Conservation (phyloP, 106 monocot genomes). For the Acorus gramineus region DNA sequence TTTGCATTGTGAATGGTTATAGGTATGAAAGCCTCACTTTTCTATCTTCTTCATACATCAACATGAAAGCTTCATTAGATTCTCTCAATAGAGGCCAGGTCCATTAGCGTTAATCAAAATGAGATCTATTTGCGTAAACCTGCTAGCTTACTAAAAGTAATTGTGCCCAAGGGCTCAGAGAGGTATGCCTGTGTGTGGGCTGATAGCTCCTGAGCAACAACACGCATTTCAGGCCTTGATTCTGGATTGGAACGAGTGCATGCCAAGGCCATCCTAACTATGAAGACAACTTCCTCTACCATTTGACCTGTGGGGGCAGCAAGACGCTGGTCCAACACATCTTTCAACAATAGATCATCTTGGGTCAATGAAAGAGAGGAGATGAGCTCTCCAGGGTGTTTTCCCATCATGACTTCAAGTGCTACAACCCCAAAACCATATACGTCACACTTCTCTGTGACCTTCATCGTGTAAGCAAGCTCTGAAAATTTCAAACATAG, state of each 20-base stretch:
- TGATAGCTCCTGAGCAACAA: constrained; percentile 62
- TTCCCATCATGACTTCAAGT: constrained; percentile 29
- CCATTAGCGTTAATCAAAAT: too few species aligned
- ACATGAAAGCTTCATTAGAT: too few species aligned
- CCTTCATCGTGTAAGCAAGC: constrained; percentile 31
- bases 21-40: too few species aligned
- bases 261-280: constrained; percentile 39
- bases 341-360: constrained; percentile 25
- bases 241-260: constrained; percentile 30
- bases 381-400: constrained; percentile 29
- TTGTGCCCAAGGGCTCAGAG: constrained; percentile 28
- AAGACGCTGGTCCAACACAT: constrained; percentile 57
- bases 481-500: constrained; percentile 11
- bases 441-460: constrained; percentile 31
- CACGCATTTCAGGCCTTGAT: constrained; percentile 44
- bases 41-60: too few species aligned
- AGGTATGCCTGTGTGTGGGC: constrained; percentile 33
- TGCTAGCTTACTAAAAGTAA: constrained; percentile 41
- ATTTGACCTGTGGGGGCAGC: constrained; percentile 36
- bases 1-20: too few species aligned
- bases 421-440: constrained; percentile 33
- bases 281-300: constrained; percentile 61
- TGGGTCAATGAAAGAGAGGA: constrained; percentile 12
- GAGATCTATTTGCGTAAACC: constrained; percentile 17
- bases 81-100: too few species aligned